Percentiles rank a stretch among this genome's conserved stretches.
These are phyloP conservation scores for Hymenotorrendiella dingleyae DNA, from an alignment of 2,329 filamentous ascomycete genomes.

Conservation along the genomic window DNA sequence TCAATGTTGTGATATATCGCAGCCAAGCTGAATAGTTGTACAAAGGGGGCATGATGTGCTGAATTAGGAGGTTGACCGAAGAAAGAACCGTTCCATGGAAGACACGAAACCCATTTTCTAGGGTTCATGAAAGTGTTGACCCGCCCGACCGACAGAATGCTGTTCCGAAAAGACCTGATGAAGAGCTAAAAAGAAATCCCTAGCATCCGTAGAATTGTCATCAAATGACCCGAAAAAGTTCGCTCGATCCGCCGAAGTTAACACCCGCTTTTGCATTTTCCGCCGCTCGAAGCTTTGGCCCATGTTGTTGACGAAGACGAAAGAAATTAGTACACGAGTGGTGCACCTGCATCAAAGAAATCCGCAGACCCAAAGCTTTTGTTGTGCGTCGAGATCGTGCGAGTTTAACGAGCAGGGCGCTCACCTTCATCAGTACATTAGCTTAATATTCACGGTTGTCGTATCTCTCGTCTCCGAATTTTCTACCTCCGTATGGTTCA, in stretches of 20 bases:
- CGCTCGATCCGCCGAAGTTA: constrained; percentile 28
- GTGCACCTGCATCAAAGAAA: constrained; percentile 33
- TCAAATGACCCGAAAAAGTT: constrained; percentile 24
- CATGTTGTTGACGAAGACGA: constrained; percentile 30
- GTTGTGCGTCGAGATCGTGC: constrained; percentile 29
- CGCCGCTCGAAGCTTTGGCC: constrained; percentile 31
- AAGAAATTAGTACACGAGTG: constrained; percentile 28
- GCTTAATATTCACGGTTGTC: constrained; percentile 32
- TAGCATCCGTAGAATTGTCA: constrained; percentile 27
- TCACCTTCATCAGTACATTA: constrained; percentile 32
- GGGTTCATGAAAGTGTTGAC: constrained; percentile 24
- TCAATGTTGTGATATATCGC: constrained; percentile 25
- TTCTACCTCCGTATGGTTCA: constrained; percentile 39
- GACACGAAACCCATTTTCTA: constrained; percentile 23
- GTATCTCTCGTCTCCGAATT: constrained; percentile 31
- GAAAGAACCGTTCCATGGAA: constrained; percentile 29
- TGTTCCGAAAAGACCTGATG: constrained; percentile 29
- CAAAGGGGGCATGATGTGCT: constrained; percentile 32
- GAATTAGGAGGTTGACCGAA: constrained; percentile 29
- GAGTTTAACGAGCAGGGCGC: constrained; percentile 33
- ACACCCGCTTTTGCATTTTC: constrained; percentile 29
- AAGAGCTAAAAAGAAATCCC: constrained; percentile 30
- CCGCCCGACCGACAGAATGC: constrained; percentile 30
- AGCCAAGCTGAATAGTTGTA: constrained; percentile 33
- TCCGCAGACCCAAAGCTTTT: constrained; percentile 31